Base-by-base conservation (phyloP, 352 stramenopile genomes). In the Globisporangium paddicum region DNA sequence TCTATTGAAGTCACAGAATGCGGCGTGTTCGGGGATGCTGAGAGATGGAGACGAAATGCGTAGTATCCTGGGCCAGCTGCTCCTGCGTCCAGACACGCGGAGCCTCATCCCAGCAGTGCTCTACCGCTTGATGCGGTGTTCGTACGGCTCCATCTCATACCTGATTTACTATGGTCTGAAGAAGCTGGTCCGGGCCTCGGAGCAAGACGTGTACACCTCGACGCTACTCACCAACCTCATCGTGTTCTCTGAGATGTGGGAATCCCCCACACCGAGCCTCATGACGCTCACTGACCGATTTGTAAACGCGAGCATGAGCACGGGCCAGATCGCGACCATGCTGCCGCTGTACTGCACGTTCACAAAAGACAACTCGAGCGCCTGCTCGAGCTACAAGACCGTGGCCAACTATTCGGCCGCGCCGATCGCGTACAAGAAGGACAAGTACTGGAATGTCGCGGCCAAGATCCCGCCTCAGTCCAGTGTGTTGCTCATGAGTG, bases 191-290 rank as follows among this genome's bases (percentile, higher is more conserved):
- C 8, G 16, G 16, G 34, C 34, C 34, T 38, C 34, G 34, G 34
- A 38, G 34, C 32, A 78, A 41, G 74, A 79, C n/a, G 38, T 48
- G 14, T 63, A 48, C 0, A 71, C 66, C 26, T n/a, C 58, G 19
- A 79, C 71, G 1, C 69, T 40, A 2, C 55, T 83, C 16, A 77
- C 85, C 52, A 66, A 83, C 40, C 60, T 83, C n/a, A 64, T 87
- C 16, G 66, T 72, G 5, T 78, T 72, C 49, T 85, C 74, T 1
- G 77, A 87, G 45, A 78, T 83, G 62, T 87, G 75, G 72, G 72
- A 81, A 18, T 66, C 16, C 13, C 77, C 77, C 0, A 41, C 73
- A 46, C 64, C 64, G 6, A 58, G 47, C 3, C 18, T 55, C 1
- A 1, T 30, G 5, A 52, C 57, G 3, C 67, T 85, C 56, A n/a